phyloP scores from a whole-genome alignment of 495 filamentous ascomycete genomes.

The Poronia punctata region DNA sequence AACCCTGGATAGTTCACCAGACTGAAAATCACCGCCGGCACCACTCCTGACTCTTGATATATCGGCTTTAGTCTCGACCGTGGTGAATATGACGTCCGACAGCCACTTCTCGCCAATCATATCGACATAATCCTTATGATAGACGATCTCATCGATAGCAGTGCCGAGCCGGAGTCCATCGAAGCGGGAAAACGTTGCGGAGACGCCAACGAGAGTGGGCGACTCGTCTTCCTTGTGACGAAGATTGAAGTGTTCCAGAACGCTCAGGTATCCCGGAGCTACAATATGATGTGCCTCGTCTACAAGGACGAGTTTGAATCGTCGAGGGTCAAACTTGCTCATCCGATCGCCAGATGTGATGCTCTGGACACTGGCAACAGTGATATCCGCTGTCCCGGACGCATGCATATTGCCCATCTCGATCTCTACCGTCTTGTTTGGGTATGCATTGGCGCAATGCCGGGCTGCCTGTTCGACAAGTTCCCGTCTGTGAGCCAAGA shows the following conservation, averaged over 20 bases:
- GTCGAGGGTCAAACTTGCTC: conserved; percentile 66
- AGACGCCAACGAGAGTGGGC: conserved; percentile 81
- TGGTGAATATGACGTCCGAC: conserved; percentile 84
- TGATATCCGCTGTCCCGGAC: conserved; percentile 79
- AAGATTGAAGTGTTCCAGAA: conserved; percentile 69
- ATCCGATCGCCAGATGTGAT: conserved; percentile 69
- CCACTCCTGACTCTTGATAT: conserved; percentile 58
- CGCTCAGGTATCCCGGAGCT: conserved; percentile 64
- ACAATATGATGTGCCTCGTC: conserved; percentile 99
- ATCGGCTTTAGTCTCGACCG: conserved; percentile 74
- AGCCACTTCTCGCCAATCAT: conserved; percentile 90
- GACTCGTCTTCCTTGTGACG: conserved; percentile 42
- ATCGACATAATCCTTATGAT: conserved; percentile 93
- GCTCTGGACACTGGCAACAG: conserved; percentile 82
- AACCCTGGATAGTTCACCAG: conserved; percentile 61
- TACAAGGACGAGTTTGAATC: conserved; percentile 87
- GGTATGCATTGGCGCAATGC: conserved; percentile 77
- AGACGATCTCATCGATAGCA: conserved; percentile 92
- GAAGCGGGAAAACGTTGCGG: conserved; percentile 82
- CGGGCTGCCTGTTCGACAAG: conserved; percentile 90
- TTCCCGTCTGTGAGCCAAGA: conserved; percentile 86
- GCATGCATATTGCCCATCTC: conserved; percentile 79
- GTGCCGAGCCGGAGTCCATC: conserved; percentile 84
- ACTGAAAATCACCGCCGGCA: conserved; percentile 70
- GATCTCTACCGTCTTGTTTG: conserved; percentile 69